Evolutionary conservation across 1,139 yeast genomes (phyloP), one percentile per base, ranked within the genome.

Genomic region (Geotrichum candidum): DNA sequence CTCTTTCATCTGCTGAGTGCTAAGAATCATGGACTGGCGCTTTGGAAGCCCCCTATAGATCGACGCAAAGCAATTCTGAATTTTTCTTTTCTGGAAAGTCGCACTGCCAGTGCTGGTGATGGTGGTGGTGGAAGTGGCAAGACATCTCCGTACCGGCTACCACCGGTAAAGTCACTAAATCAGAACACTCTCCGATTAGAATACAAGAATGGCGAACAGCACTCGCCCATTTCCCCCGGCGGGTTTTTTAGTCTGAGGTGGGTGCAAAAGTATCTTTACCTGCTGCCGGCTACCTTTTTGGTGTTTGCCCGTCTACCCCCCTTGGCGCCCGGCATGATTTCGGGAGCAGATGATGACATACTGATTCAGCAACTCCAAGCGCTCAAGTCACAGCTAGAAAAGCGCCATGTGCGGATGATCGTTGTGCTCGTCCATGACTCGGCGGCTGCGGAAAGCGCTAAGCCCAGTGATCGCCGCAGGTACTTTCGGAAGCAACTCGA

Each of bases 221-320:
- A 72, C 53, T 77, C 76, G 51, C 73, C 65, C 41, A 67, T 71
- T 62, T 80, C 84, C 0, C 84, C 85, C 0, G 70, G 75, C 56
- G 76, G 76, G 59, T 71, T 72, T 2, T 68, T 82, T 33, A 73
- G 80, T 0, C 65, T 68, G 0, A 73, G 77, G 29, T 84, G 87
- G 87, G 63, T 82, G 10, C 75, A 77, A 48, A 83, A 82, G 68
- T 82, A 83, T 66, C 72, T 74, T 46, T 73, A 76, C 22, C 61
- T 73, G 5, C 59, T 75, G 27, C 87, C 87, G 0, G 67, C 79
- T 1, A 76, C 80, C 0, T 75, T 78, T 56, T 70, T 82, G 3
- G 79, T 1, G 74, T 82, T 53, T 78, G 79, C 67, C 77, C 77
- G 18, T 6, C 48, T 41, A 7, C 18, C 48, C 22, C 48, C 23